These are phyloP conservation scores for Tripterygium wilfordii DNA, from an alignment of 177 flowering plant species.

Conservation along the genomic window DNA sequence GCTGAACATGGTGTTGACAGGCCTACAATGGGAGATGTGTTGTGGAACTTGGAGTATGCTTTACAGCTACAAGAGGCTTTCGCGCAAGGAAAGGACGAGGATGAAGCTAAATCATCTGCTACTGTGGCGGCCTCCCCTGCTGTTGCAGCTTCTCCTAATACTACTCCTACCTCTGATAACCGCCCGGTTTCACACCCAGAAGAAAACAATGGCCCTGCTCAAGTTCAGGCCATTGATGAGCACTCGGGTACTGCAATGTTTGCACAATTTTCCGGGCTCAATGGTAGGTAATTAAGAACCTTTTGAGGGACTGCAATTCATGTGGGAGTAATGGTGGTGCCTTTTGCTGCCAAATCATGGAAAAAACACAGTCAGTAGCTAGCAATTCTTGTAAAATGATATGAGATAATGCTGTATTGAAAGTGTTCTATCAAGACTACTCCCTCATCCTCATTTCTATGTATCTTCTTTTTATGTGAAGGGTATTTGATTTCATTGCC, in stretches of 20 bases:
- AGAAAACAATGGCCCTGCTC: constrained; percentile 15
- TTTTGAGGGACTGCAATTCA: no score
- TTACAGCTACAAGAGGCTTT: constrained; percentile 49
- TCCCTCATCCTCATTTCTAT: no score
- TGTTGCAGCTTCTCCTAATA: constrained; percentile 2
- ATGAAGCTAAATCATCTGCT: constrained; percentile 6
- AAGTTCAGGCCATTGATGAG: constrained; percentile 24
- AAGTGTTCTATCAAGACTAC: no score
- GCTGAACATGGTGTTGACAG: constrained; percentile 50
- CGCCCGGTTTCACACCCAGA: constrained; percentile 9
- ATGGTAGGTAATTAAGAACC: constrained; percentile 21
- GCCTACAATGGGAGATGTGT: constrained; percentile 58
- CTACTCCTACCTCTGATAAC: constrained; percentile 2
- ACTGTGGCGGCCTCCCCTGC: constrained; percentile 2
- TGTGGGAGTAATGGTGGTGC: no score
- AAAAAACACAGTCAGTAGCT: no score
- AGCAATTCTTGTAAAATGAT: no score
- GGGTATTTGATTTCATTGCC: no score
- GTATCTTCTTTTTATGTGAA: no score
- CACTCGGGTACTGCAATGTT: constrained; percentile 42
- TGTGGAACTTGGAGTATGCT: constrained; percentile 61
- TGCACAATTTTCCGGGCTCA: constrained; percentile 27
- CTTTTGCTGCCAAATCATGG: no score
- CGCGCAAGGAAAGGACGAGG: constrained; percentile 32
- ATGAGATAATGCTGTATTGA: no score